Evolutionary conservation across 75 land plant species (phyloP), one percentile per base, ranked within the genome.

Genomic region (Cryptomeria japonica): DNA sequence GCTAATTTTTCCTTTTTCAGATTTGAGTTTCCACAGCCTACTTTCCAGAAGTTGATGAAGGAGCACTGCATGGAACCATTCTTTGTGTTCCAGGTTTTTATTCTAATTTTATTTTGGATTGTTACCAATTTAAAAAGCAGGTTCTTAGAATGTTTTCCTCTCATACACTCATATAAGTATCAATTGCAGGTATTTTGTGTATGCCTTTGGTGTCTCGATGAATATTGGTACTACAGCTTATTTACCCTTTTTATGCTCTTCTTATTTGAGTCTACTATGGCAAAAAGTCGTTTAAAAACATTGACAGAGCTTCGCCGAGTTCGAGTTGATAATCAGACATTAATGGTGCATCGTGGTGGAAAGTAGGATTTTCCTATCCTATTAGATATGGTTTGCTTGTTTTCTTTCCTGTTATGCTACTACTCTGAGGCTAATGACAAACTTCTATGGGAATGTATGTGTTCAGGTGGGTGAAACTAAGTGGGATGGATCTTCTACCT

Each of bases 191-290:
- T 98, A 42, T 98, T 98, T 89, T 98, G 99, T 92, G 99, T 98
- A 46, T 97, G 97, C 42, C 96, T 98, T 13, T 98, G 99, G 99
- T 98, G 99, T 87, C 95, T 98, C 76, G 99, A 98, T 91, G 99
- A 98, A 61, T 98, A 96, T 85, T 98, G 99, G 99, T 97, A 96
- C 80, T 98, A 98, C 90, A 98, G 99, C 89, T 89, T 98, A 87
- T 98, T 98, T 87, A 98, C 99, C 7, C 92, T 98, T 28, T 96
- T 96, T 90, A 98, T 98, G 99, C 94, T 98, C 78, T 94, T 98
- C 61, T 89, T 98, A 87, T 98, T 98, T 90, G 99, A 98, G 88
- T 97, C 99, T n/a, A 98, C 99, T 77, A 98, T 98, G 93, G 99
- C 96, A n/a, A 98, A 98, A 89, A 93, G 94, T 87, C 91, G 99